A percentile compares a stretch with the other conserved stretches of the same genome.
These are phyloP conservation scores for Penstemon newberryi DNA, from an alignment of 257 asterid genomes.

Conservation along the genomic window DNA sequence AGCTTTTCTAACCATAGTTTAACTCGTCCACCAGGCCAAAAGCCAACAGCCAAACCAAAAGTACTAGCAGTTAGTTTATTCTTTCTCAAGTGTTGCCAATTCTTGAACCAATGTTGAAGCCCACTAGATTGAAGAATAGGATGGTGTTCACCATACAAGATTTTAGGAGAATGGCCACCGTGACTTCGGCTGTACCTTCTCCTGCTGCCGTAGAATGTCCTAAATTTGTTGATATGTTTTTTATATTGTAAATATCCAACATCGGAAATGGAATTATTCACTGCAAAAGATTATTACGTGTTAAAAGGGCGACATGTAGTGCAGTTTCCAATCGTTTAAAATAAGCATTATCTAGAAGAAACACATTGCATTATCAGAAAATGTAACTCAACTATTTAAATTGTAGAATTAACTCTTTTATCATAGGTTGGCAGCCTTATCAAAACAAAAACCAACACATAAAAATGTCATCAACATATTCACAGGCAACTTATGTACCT, in stretches of 20 bases:
- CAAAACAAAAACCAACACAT: too few relatives aligned
- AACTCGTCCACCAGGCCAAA: constrained; percentile 72
- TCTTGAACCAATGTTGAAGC: constrained; percentile 79
- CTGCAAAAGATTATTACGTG: constrained; percentile 34
- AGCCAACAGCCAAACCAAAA: constrained; percentile 70
- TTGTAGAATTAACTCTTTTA: too few relatives aligned
- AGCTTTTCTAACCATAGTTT: constrained; percentile 86
- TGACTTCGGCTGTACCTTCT: constrained; percentile 33
- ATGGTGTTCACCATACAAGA: constrained; percentile 27
- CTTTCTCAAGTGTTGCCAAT: constrained; percentile 80
- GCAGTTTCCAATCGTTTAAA: not conserved
- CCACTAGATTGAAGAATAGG: constrained; percentile 40
- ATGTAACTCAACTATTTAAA: too few relatives aligned
- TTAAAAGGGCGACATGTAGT: not conserved
- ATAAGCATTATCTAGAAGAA: not conserved
- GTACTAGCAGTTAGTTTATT: constrained; percentile 86
- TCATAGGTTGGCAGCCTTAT: too few relatives aligned
- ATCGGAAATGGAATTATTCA: constrained; percentile 40
- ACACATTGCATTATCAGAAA: not conserved
- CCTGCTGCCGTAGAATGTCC: constrained; percentile 25
- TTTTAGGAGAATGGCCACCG: constrained; percentile 22
- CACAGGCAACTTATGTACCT: not conserved
- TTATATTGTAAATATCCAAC: constrained; percentile 28
- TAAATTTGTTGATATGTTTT: constrained; percentile 28
- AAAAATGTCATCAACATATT: not conserved